These are phyloP conservation scores for carrot (Daucus carota) DNA, from an alignment of 129 eudicot species.

Conservation along the genomic window DH1_v3.0 NC_030382.2:56889501-56890000, in stretches of 20 bases:
- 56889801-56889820: too few species aligned
- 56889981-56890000: too few species aligned
- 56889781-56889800: too few species aligned
- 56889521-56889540: constrained; percentile 89
- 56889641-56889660: constrained; percentile 85
- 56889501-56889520: constrained; percentile 65
- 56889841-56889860: neutral
- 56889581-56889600: constrained; percentile 89
- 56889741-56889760: neutral
- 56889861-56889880: neutral
- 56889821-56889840: neutral
- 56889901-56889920: neutral
- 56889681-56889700: constrained; percentile 32
- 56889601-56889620: constrained; percentile 83
- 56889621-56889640: constrained; percentile 45
- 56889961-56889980: too few species aligned
- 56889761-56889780: neutral
- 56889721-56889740: neutral
- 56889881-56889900: neutral
- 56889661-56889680: constrained; percentile 85
- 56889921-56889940: neutral
- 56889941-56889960: too few species aligned
- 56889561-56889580: constrained; percentile 72
- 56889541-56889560: constrained; percentile 75
- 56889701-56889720: neutral